Conservation (phyloP, 2,329 filamentous ascomycete genomes). For the Penicillium crustosum region DNA sequence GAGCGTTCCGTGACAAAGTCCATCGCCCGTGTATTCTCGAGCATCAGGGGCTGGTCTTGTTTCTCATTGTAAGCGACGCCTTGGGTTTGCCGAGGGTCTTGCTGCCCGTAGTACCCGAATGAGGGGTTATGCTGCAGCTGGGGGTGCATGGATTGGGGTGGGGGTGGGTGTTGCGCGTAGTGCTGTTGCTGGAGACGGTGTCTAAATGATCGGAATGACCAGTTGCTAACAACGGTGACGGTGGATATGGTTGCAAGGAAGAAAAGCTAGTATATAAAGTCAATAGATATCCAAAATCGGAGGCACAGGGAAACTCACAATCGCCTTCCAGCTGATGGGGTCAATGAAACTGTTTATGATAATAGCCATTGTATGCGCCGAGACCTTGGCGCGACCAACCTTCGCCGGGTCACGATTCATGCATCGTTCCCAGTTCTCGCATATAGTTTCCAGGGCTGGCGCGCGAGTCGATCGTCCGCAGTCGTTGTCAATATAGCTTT, state of each 20-base stretch:
- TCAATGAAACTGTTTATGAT: slow-evolving; percentile 95
- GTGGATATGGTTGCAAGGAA: slow-evolving; percentile 44
- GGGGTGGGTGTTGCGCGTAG: slow-evolving; percentile 26
- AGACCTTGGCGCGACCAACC: slow-evolving; percentile 76
- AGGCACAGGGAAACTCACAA: slow-evolving; percentile 50
- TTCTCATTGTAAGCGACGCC: slow-evolving; percentile 23
- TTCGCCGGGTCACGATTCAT: slow-evolving; percentile 80
- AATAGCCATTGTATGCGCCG: slow-evolving; percentile 82
- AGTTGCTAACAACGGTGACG: slow-evolving; percentile 58
- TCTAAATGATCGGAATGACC: slow-evolving; percentile 58
- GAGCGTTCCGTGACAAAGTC: slow-evolving; percentile 34
- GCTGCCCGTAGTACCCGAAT: slow-evolving; percentile 28
- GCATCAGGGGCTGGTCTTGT: slow-evolving; percentile 30
- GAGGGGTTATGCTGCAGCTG: slow-evolving; percentile 30
- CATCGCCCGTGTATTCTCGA: slow-evolving; percentile 33
- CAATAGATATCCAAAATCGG: slow-evolving; percentile 11
- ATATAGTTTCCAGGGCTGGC: slow-evolving; percentile 71
- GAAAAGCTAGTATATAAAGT: slow-evolving; percentile 33
- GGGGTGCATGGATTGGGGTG: slow-evolving; percentile 24
- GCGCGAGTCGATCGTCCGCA: slow-evolving; percentile 67
- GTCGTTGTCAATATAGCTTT: slow-evolving; percentile 71
- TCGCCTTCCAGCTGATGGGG: slow-evolving; percentile 80
- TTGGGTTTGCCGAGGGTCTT: slow-evolving; percentile 18
- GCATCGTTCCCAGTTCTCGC: slow-evolving; percentile 79
- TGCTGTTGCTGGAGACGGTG: slow-evolving; percentile 35